These are phyloP conservation scores for Jackrogersella multiformis DNA, from an alignment of 495 filamentous ascomycete genomes.

Conservation along the genomic window DNA sequence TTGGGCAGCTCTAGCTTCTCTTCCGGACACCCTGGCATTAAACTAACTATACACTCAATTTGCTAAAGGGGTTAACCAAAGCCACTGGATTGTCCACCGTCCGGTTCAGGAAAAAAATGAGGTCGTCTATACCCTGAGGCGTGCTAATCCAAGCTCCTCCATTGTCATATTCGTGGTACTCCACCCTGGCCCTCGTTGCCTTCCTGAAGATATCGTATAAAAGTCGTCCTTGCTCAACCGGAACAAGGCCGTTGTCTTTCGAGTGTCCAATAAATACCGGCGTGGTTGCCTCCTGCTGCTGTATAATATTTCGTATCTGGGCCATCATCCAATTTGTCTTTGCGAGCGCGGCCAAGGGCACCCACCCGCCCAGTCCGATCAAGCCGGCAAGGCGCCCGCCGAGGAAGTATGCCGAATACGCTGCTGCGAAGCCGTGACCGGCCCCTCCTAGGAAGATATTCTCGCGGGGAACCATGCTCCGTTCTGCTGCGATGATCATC, in stretches of 20 bases:
- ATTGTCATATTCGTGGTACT: background rate
- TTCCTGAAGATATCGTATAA: background rate
- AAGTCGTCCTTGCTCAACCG: background rate
- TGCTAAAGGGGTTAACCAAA: background rate
- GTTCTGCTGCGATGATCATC: background rate
- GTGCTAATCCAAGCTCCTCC: background rate
- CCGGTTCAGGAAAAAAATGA: background rate
- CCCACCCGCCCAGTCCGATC: background rate
- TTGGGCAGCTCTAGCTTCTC: too few relatives aligned
- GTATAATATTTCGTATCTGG: background rate
- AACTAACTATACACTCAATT: background rate
- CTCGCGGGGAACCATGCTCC: background rate
- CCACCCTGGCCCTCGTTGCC: background rate
- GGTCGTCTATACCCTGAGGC: background rate
- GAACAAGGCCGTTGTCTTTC: background rate
- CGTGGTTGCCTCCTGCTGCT: background rate
- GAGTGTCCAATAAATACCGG: background rate
- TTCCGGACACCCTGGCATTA: too few relatives aligned
- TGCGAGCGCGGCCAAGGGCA: background rate
- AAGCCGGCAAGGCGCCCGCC: background rate
- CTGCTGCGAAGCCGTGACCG: background rate
- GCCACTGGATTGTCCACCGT: background rate
- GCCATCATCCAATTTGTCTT: background rate
- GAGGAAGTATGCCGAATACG: background rate
- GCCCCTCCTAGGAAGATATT: background rate